Conservation (phyloP, 1,284 basidiomycete species). For the Clitocybe nebularis region DNA sequence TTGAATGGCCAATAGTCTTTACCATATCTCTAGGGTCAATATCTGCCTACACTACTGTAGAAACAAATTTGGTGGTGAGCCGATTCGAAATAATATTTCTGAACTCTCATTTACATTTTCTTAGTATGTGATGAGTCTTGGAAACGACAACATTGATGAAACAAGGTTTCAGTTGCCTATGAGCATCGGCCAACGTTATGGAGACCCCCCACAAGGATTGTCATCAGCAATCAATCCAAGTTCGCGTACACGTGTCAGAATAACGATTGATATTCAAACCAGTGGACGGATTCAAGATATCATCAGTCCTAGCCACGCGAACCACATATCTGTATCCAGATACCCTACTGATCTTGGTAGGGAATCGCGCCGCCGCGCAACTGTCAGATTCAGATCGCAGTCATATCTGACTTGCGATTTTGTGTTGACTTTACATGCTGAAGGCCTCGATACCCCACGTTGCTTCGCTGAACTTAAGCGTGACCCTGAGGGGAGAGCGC, state of each 20-base stretch:
- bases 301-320: conserved; percentile 38
- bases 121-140: conserved; percentile 36
- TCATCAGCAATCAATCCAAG: conserved; percentile 26
- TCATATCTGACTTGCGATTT: conserved; percentile 43
- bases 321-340: conserved; percentile 22
- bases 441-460: conserved; percentile 44
- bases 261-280: conserved; percentile 43
- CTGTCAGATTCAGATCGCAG: conserved; percentile 31
- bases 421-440: conserved; percentile 39
- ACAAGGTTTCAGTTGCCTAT: conserved; percentile 50
- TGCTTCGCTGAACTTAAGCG: conserved; percentile 48
- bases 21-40: conserved; percentile 54
- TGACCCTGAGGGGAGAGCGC: conserved; percentile 16
- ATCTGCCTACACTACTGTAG: conserved; percentile 35
- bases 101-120: background rate
- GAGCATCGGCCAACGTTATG: conserved; percentile 48
- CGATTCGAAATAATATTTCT: background rate
- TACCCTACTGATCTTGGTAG: conserved; percentile 31
- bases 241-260: conserved; percentile 31
- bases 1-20: conserved; percentile 51
- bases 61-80: conserved; percentile 40
- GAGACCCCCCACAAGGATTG: conserved; percentile 34
- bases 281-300: conserved; percentile 36
- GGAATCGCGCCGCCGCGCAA: conserved; percentile 37
- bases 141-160: conserved; percentile 41